These are phyloP conservation scores for Yamadazyma akitaensis DNA, from an alignment of 805 yeast genomes.

Conservation along the genomic window DNA sequence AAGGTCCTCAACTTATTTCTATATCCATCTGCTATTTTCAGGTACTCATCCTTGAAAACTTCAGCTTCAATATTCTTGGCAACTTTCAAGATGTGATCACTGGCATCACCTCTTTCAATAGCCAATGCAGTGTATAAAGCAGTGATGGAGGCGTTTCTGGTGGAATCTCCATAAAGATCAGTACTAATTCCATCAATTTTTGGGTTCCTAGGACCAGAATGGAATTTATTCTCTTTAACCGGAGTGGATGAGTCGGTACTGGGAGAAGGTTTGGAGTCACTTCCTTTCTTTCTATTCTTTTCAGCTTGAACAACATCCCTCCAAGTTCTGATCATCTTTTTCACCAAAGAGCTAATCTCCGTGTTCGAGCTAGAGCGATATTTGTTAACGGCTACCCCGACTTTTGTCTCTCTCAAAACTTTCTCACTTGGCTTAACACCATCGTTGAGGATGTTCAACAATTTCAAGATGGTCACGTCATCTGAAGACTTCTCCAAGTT, in stretches of 20 bases:
- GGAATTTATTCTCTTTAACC: constrained; percentile 37
- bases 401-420: constrained; percentile 85
- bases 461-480: constrained; percentile 57
- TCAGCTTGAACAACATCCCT: constrained; percentile 79
- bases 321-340: constrained; percentile 83
- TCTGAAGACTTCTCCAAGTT: constrained; percentile 72
- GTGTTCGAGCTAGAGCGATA: constrained; percentile 63
- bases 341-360: constrained; percentile 71
- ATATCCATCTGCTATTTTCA: constrained; percentile 58
- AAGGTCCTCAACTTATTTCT: constrained; percentile 82
- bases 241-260: constrained; percentile 14
- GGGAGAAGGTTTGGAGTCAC: not conserved
- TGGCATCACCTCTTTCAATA: constrained; percentile 60
- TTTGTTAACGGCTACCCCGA: constrained; percentile 95
- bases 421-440: constrained; percentile 83
- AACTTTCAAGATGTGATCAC: constrained; percentile 57
- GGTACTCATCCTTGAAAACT: constrained; percentile 59
- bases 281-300: constrained; percentile 41
- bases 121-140: constrained; percentile 90
- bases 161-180: constrained; percentile 64
- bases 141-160: constrained; percentile 79
- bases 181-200: constrained; percentile 77
- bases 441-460: constrained; percentile 60
- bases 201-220: constrained; percentile 64
- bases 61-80: constrained; percentile 73